phyloP scores from a whole-genome alignment of 2,329 filamentous ascomycete genomes.

The Fusarium robinianum region DNA sequence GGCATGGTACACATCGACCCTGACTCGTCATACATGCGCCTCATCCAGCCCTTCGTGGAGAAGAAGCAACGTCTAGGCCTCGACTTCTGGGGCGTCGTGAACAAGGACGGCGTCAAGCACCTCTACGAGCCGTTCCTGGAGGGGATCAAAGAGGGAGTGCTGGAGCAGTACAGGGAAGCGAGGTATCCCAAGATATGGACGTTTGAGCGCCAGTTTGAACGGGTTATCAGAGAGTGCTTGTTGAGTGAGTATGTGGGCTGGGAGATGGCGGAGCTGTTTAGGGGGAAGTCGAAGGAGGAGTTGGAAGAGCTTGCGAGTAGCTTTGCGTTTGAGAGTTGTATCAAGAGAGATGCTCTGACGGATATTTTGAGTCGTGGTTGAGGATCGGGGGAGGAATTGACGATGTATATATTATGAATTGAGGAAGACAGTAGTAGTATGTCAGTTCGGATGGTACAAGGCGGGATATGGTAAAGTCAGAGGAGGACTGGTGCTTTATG shows the following conservation, averaged over 20 bases:
- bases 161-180: constrained; percentile 46
- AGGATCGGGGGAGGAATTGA: background rate
- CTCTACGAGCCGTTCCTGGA: constrained; percentile 47
- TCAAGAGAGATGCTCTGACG: constrained; percentile 56
- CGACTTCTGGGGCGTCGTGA: constrained; percentile 56
- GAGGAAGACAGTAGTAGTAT: too few relatives aligned
- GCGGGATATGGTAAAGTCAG: background rate
- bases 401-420: background rate
- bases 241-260: constrained; percentile 55
- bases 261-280: constrained; percentile 61
- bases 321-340: constrained; percentile 59
- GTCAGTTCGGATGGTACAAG: background rate
- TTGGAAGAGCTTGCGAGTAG: constrained; percentile 56
- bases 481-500: too few relatives aligned
- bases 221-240: constrained; percentile 45
- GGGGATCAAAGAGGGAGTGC: constrained; percentile 50
- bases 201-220: constrained; percentile 55
- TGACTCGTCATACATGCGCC: constrained; percentile 53
- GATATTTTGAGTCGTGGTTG: constrained; percentile 45
- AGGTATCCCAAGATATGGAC: constrained; percentile 56
- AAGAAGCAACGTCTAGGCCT: constrained; percentile 60
- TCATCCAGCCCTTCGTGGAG: constrained; percentile 55
- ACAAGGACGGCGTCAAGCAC: constrained; percentile 37
- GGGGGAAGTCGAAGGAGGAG: constrained; percentile 53
- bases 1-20: constrained; percentile 58